Evolutionary conservation across 768 basidiomycete species (phyloP), one percentile per base, ranked within the genome.

Genomic region (Panaeolus cyanescens): DNA sequence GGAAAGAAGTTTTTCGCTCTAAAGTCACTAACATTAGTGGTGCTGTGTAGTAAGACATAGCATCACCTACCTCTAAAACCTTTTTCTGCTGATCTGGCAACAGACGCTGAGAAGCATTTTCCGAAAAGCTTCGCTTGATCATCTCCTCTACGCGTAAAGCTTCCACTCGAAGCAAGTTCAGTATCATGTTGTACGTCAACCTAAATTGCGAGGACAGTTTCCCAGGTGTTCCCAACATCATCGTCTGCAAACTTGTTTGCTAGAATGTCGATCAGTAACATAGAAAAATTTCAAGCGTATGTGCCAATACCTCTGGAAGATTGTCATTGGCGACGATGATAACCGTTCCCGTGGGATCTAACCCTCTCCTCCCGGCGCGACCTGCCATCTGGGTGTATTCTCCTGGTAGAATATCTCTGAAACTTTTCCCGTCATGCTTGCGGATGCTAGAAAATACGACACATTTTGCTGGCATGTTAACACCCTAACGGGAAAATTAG

Each of bases 371-470:
- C 22, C 97, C 97, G 15, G 97, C 97, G 65, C 97, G 90, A 5
- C 97, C 97, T 7, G 97, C 96, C 97, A 99, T 99, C 69, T 99
- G 97, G 0, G 96, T 99, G 71, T 98, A 98, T 75, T 95, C 95
- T 37, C 93, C 95, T 25, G 94, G 90, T 1, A 93, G 75, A 32
- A 96, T 89, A 37, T 95, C 93, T 62, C 97, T 86, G 81, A 99
- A 99, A 65, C 77, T 89, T 30, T 88, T 85, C 4, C 97, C 97
- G 65, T 99, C 97, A 70, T 99, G 96, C 71, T 99, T 99, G 45
- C 95, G 84, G 56, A 92, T 96, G 45, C 85, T 88, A 3, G 97
- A 96, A 75, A 98, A 99, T 6, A 98, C 97, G 3, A 99, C 97
- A 68, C 90, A 95, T 80, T 88, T 91, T 2, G 97, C 94, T 19